Base-by-base conservation (phyloP, 2,329 filamentous ascomycete species). In the Aspergillus candidus region DNA sequence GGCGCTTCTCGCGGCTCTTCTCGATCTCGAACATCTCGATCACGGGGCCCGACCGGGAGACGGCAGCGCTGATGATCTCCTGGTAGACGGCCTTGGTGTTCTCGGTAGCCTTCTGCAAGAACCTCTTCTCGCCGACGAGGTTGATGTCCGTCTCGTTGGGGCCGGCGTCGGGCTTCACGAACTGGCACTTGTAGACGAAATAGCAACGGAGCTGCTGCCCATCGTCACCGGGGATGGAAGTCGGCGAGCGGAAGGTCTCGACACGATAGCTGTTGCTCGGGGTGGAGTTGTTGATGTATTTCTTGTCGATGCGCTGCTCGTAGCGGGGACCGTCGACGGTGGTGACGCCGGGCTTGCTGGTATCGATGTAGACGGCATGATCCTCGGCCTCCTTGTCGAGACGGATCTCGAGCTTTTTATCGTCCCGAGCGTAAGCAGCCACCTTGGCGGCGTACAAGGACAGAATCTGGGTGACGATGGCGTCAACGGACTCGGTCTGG, bases 11-110 rank as follows among this genome's bases (percentile, higher is more conserved):
- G 29, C 85, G 80, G 13, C 84, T 86, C 55, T 80, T 88, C 62
- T 95, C 88, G 44, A 98, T 90, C 64, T 98, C 91, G 59, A 94
- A 98, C 67, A 94, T 88, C 70, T 98, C 91, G 55, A 98, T 97
- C 57, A 98, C 93, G 3, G 93, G 93, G 5, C 93, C 93, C 30
- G 88, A 91, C 50, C 93, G 78, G 59, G 76, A 76, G 43, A 96
- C 88, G 4, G 89, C 89, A 43, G 87, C 80, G 62, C 86, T 82
- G 61, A 98, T 90, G 60, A 96, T 88, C 58, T 94, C 86, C 67
- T 94, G 86, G 73, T 98, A 98, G 60, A 98, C 86, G 56, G 87
- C 83, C 73, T 91, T 94, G 49, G 93, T 98, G 73, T 98, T 97
- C 62, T 81, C 79, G 10, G 93, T 97, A 11, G 91, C 90, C 76